Evolutionary conservation across 2,329 filamentous ascomycete genomes (phyloP), one percentile per base, ranked within the genome.

Genomic region (Ceratocystis papillata): DNA sequence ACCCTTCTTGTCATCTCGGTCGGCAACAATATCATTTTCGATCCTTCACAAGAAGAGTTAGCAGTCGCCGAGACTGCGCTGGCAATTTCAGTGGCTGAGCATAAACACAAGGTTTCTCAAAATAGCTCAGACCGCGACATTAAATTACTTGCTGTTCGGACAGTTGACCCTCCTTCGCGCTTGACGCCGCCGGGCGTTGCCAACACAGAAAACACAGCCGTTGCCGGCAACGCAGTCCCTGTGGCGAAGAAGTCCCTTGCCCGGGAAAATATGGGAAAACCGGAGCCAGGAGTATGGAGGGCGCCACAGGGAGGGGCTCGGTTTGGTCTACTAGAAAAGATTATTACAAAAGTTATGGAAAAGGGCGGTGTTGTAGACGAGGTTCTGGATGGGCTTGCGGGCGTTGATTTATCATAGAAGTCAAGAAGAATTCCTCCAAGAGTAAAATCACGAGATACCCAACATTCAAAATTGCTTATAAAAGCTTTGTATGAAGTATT

Each of bases 1-100:
- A 96, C 93, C 2, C 82, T 99, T 22, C 86, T 99, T 10, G 90
- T 97, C 66, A 88, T 96, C 75, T 85, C 88, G 2, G 87, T 96
- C 0, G 89, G 88, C 67, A 81, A 87, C 67, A 97, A 94, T 74
- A 87, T 96, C 76, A 88, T 99, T 70, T 96, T 97, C 77, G 94
- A 99, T 74, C 93, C 94, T 0, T 87, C 85, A 64, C 86, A 87
- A 70, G 92, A 96, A 74, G 94, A 99, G 75, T 85, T 99, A 17
- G 89, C 91, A 1, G 93, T 97, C 3, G 94, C 94, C 1, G 93
- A 97, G 72, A 85, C 87, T 12, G 89, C 94, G 2, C 79, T 97
- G 59, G 94, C 93, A 1, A 83, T 97, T 4, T 96, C 91, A 0
- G 82, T 96, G 44, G 84, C 84, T 17, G 82, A 83, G 70, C 59